Base-by-base conservation (phyloP, 2,329 filamentous ascomycete genomes). In the Xylaria sp. region DNA sequence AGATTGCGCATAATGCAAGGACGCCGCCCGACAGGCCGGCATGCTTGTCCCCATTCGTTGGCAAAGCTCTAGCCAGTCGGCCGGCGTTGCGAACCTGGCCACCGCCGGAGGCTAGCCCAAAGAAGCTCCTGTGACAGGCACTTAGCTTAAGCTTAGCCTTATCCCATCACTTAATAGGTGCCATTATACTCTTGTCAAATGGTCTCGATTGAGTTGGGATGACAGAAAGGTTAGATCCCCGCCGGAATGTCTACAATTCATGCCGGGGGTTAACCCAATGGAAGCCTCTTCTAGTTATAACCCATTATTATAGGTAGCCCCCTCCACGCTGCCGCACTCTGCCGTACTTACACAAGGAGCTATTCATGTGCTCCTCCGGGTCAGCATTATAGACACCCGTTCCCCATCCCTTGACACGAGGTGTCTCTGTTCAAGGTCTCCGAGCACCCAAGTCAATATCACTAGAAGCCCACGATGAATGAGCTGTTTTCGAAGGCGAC, bases 1-100 rank as follows among this genome's bases (percentile, higher is more conserved):
- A 66, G 47, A 67, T 68, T 66, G 54, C 57, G 44, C 24, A 48
- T 52, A 58, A 65, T 65, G 63, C 59, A 56, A 51, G 44, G 47
- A 44, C 52, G 51, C 51, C 45, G 61, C 61, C 63, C 59, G 55
- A 62, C 49, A 47, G 60, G 13, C 58, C 53, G 41, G 60, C 7
- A 19, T 18, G 11, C 17, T 34, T 18, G 42, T 11, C 13, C n/a
- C 16, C n/a, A n/a, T 18, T 29, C 26, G 46, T 42, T 40, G 19
- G 22, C 44, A 17, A 26, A 6, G 40, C 29, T 50, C 42, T 44
- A 48, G 41, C 61, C 57, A 63, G 44, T 62, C 53, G 44, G 52
- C 47, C 47, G 18, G 52, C 43, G 43, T 39, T 16, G 16, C 26
- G 8, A 34, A 50, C 54, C 54, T 38, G 11, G 44, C 50, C 29